phyloP scores from a whole-genome alignment of 2,329 filamentous ascomycete species.

The Zarea fungicola region DNA sequence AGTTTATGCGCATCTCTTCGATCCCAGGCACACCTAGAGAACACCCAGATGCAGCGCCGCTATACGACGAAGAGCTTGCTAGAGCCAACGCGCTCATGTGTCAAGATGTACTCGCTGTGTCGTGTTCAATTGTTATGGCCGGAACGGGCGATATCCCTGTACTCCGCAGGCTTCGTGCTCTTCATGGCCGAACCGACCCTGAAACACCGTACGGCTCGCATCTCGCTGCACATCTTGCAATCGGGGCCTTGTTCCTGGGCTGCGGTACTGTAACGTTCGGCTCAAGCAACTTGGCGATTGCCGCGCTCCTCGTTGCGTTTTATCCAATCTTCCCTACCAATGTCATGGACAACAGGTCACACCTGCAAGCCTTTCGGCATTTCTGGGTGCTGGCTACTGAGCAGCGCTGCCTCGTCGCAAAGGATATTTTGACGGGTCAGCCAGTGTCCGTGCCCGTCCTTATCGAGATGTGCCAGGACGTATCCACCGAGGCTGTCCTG shows the following conservation, averaged over 20 bases:
- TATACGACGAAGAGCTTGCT: slow-evolving; percentile 81
- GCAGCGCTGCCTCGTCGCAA: slow-evolving; percentile 78
- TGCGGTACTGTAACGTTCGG: slow-evolving; percentile 91
- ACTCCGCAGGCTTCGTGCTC: slow-evolving; percentile 75
- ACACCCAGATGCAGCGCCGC: slow-evolving; percentile 27
- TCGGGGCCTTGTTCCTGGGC: slow-evolving; percentile 85
- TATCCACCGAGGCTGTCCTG: slow-evolving; percentile 32
- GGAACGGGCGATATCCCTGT: slow-evolving; percentile 86
- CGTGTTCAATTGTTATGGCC: slow-evolving; percentile 86
- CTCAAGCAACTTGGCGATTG: slow-evolving; percentile 81
- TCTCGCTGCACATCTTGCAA: slow-evolving; percentile 84
- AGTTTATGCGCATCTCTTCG: slow-evolving; percentile 73
- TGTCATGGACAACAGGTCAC: slow-evolving; percentile 89
- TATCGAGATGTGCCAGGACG: slow-evolving; percentile 49
- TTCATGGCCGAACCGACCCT: slow-evolving; percentile 80
- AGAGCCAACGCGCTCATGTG: slow-evolving; percentile 83
- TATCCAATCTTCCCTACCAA: slow-evolving; percentile 88
- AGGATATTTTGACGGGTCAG: slow-evolving; percentile 78
- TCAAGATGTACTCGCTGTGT: slow-evolving; percentile 79
- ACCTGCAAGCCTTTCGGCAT: slow-evolving; percentile 93
- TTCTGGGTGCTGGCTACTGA: slow-evolving; percentile 95
- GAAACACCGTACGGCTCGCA: slow-evolving; percentile 92
- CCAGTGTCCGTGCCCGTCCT: slow-evolving; percentile 69
- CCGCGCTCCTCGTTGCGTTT: slow-evolving; percentile 81
- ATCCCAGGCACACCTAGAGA: slow-evolving; percentile 36